Conservation (phyloP, 2,329 filamentous ascomycete species). For the Cylindrodendrum hubeiense region DNA sequence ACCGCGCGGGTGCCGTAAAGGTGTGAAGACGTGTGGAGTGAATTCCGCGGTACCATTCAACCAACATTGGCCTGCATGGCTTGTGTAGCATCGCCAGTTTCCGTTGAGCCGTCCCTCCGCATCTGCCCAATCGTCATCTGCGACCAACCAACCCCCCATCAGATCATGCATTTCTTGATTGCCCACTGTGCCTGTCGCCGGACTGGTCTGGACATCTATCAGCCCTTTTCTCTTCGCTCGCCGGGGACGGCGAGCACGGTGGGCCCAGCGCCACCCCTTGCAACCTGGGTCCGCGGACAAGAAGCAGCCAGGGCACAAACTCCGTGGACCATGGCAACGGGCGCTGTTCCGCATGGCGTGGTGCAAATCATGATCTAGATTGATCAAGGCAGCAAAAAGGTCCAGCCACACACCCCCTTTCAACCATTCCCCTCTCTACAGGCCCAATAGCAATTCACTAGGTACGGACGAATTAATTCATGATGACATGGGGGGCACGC, state of each 20-base stretch:
- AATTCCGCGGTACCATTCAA: slow-evolving; percentile 11
- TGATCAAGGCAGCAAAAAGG: neutral
- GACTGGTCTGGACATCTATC: slow-evolving; percentile 27
- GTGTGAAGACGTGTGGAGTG: neutral
- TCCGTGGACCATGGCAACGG: slow-evolving; percentile 1
- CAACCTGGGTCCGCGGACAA: slow-evolving; percentile 16
- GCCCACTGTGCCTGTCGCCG: slow-evolving; percentile 20
- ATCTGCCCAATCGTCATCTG: slow-evolving; percentile 11
- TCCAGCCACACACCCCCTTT: neutral
- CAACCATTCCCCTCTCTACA: neutral
- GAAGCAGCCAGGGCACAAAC: too few species aligned
- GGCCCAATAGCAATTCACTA: neutral
- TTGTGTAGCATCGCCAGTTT: slow-evolving; percentile 18
- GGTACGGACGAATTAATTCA: neutral
- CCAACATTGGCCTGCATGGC: slow-evolving; percentile 13
- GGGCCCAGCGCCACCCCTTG: slow-evolving; percentile 1
- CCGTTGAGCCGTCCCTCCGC: slow-evolving; percentile 23
- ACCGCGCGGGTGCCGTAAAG: neutral
- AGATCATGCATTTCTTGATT: slow-evolving; percentile 30
- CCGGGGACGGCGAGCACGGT: neutral
- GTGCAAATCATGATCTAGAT: slow-evolving; percentile 7
- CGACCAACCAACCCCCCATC: slow-evolving; percentile 28
- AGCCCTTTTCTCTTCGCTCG: slow-evolving; percentile 2
- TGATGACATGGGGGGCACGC: neutral
- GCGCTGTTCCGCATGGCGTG: slow-evolving; percentile 16